phyloP scores from a whole-genome alignment of 2,329 filamentous ascomycete species.

The Penicillium palitans region DNA sequence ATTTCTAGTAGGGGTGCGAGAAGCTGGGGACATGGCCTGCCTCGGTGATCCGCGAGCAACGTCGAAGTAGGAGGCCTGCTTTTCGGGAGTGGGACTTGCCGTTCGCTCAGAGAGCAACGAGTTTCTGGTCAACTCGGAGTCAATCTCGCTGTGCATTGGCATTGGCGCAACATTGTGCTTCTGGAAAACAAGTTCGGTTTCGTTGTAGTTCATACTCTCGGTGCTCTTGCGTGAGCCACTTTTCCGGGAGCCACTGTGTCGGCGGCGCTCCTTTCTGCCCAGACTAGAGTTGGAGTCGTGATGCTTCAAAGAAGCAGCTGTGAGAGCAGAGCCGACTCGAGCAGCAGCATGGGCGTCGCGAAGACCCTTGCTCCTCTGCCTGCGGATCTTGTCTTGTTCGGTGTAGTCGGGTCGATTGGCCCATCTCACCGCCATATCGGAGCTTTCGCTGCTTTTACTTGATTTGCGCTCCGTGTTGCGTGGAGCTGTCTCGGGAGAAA shows the following conservation, averaged over 20 bases:
- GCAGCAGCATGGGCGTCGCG: constrained; percentile 58
- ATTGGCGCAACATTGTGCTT: constrained; percentile 71
- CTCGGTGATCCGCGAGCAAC: constrained; percentile 59
- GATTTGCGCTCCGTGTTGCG: constrained; percentile 55
- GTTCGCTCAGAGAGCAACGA: constrained; percentile 83
- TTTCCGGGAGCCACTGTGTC: constrained; percentile 40
- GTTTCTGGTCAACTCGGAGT: constrained; percentile 82
- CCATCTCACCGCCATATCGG: constrained; percentile 49
- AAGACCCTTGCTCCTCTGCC: constrained; percentile 56
- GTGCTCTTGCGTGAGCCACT: constrained; percentile 28
- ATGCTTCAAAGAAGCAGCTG: constrained; percentile 62
- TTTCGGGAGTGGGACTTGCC: constrained; percentile 69
- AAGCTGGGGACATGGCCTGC: constrained; percentile 58
- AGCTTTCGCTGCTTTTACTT: constrained; percentile 53
- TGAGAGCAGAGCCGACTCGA: constrained; percentile 58
- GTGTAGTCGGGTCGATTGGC: constrained; percentile 50
- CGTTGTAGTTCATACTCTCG: constrained; percentile 50
- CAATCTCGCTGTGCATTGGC: constrained; percentile 83
- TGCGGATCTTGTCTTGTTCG: constrained; percentile 54
- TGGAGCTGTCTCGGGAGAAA: constrained; percentile 54
- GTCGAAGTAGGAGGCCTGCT: constrained; percentile 62
- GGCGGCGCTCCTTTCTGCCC: constrained; percentile 41
- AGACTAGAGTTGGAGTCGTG: constrained; percentile 65
- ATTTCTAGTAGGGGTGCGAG: constrained; percentile 61
- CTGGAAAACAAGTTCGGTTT: constrained; percentile 56